Evolutionary conservation across 768 basidiomycete genomes (phyloP).

Genomic region (Suillus paluster): DNA sequence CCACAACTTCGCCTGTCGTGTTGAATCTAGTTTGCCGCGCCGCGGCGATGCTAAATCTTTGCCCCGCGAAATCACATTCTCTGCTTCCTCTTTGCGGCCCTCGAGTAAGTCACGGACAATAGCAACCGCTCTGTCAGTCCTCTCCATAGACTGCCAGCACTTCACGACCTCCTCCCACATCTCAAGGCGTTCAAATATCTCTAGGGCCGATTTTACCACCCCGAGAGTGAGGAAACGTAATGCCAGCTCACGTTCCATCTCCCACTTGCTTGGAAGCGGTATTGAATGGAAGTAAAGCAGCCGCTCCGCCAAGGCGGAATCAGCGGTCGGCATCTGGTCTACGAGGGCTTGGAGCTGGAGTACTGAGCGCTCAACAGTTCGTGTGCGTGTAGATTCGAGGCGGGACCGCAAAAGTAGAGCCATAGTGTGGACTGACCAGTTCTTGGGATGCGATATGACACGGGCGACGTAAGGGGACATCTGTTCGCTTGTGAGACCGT

Average conservation of each 20-base stretch:
- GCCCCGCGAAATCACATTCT: constrained; percentile 64
- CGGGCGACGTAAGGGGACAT: constrained; percentile 92
- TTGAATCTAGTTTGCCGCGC: constrained; percentile 55
- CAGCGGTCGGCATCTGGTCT: constrained; percentile 93
- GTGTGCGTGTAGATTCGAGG: constrained; percentile 83
- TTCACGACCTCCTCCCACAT: constrained; percentile 98
- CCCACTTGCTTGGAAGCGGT: constrained; percentile 89
- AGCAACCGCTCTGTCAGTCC: constrained; percentile 72
- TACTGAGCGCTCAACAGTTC: constrained; percentile 91
- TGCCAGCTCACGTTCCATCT: constrained; percentile 90
- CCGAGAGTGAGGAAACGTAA: constrained; percentile 82
- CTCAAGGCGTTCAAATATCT: constrained; percentile 92
- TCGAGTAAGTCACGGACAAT: constrained; percentile 87
- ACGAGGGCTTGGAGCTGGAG: constrained; percentile 94
- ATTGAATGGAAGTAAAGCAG: constrained; percentile 81
- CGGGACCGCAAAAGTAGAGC: constrained; percentile 92
- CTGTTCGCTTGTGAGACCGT: constrained; percentile 90
- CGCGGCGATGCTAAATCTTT: constrained; percentile 51
- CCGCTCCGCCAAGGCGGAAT: constrained; percentile 74
- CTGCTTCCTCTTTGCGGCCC: constrained; percentile 84
- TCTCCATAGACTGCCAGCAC: constrained; percentile 85
- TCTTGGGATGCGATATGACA: constrained; percentile 85
- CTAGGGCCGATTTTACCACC: constrained; percentile 87
- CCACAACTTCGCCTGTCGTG: constrained; percentile 90
- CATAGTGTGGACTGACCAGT: constrained; percentile 98